Base-by-base conservation (phyloP, 1,139 yeast species). In the Blastobotrys buckinghamii region DNA sequence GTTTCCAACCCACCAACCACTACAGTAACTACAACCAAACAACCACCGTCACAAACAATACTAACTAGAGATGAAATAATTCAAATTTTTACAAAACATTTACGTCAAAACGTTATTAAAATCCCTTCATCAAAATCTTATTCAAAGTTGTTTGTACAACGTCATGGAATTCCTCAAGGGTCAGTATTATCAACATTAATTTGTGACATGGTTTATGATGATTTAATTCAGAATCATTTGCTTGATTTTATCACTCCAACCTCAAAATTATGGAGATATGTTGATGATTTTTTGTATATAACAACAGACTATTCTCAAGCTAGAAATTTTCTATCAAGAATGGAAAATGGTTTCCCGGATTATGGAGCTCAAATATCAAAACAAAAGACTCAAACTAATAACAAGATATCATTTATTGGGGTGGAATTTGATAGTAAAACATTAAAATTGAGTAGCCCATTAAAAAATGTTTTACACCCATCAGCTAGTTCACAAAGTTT, bases 141-240 rank as follows among this genome's bases (percentile, higher is more conserved):
- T 2, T 61, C 61, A 0, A 57, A 57, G 2, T 65, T 68, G 2
- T 79, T 67, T 53, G 63, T 65, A 26, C 71, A 95, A 51, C 75
- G 67, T 37, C 66, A 71, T 10, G 98, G 98, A 0, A 75, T 92
- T 0, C 92, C 85, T 47, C 98, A 92, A 66, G 98, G 98, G 0
- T 79, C 88, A 7, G 80, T 84, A 1, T 66, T 90, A 15, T 94
- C 96, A 55, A 76, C 87, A 0, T 69, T 81, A 1, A 71, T 92
- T 35, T 89, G 96, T 56, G 87, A 89, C 56, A 60, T 89, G 5
- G 78, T 86, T 0, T 84, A 85, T 58, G 86, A 84, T 56, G 72
- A 76, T 8, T 63, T 90, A 45, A 77, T 85, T 2, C 72, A 72
- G n/a, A 62, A 70, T 7, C 59, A 71, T 35, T 68, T 76, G n/a